Percentiles rank a stretch among this genome's conserved stretches.
phyloP scores from a whole-genome alignment of 2,329 filamentous ascomycete species.

The Ilyonectria mors-panacis region DNA sequence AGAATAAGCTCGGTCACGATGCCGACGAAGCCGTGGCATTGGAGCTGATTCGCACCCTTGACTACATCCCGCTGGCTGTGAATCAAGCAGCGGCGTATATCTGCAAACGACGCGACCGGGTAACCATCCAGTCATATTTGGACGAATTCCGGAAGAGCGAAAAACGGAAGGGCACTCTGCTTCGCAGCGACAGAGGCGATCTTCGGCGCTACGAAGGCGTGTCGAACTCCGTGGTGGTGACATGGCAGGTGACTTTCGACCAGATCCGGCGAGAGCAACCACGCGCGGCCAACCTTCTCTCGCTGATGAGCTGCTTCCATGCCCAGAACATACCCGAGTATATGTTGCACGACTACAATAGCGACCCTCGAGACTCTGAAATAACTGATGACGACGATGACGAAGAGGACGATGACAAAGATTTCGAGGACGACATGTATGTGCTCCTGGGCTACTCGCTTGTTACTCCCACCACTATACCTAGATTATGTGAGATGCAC shows the following conservation, averaged over 20 bases:
- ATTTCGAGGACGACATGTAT: conserved; percentile 33
- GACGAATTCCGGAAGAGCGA: conserved; percentile 48
- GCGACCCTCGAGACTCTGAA: no score
- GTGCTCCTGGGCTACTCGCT: conserved; percentile 39
- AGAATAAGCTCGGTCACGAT: not conserved
- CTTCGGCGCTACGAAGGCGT: conserved; percentile 25
- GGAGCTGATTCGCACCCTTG: not conserved
- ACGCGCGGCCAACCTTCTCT: conserved; percentile 5
- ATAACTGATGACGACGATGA: not conserved
- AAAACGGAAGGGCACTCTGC: conserved; percentile 41
- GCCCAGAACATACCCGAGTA: conserved; percentile 56
- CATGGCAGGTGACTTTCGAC: conserved; percentile 13
- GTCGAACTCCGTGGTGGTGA: conserved; percentile 10
- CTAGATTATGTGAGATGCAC: conserved; percentile 38
- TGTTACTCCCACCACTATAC: conserved; percentile 13
- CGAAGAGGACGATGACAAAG: not conserved
- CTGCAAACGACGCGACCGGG: not conserved
- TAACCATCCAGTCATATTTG: conserved; percentile 51
- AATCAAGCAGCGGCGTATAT: not conserved
- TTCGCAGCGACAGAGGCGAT: conserved; percentile 41
- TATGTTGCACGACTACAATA: conserved; percentile 19
- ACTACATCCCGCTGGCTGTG: not conserved
- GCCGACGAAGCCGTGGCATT: no score
- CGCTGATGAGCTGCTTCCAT: conserved; percentile 52
- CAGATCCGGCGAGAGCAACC: not conserved